Evolutionary conservation across 106 monocot species (phyloP), one percentile per base, ranked within the genome.

Genomic region (Dioscorea alata): DNA sequence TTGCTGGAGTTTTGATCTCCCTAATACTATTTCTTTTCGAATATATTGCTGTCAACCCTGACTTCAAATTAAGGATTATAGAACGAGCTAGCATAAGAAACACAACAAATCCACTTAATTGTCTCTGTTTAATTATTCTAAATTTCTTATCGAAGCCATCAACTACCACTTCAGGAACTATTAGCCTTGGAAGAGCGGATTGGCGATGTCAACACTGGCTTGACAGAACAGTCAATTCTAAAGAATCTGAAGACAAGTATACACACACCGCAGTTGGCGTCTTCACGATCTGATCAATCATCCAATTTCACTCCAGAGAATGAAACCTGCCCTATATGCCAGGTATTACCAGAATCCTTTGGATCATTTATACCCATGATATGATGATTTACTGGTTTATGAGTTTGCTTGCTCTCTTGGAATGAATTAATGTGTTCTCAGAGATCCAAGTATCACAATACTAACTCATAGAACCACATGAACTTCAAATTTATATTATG

Each of bases 301-400:
- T 18, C 69, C 35, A 60, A 22, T 52, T 54, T 33, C 61, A 57
- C 25, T 22, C 32, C 22, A 22, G 84, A 83, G 65, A 59, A 74
- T 60, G 83, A 80, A 62, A 60, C 77, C 62, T 87, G 87, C 68
- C 69, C 68, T 48, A 80, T 87, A 58, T 87, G 87, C 80, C 87
- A 87, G 83, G 87, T 87, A 60, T 49, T 23, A 17, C 42, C 42
- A 42, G 42, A 42, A 42, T 42, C 10, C 42, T 10, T 42, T 42
- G 42, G 5, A 6, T 42, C 42, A 2, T 42, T 8, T 42, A 42
- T 28, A 28, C 28, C 42, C 42, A 6, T 42, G 42, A 42, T 3
- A 42, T 42, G 42, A 42, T 42, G 42, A 6, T 42, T 42, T 42
- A 3, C 42, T 5, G 6, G 42, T 42, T 42, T 42, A 10, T 42